Conservation (phyloP, 1,284 basidiomycete species). For the Sporisorium exsertum region DNA sequence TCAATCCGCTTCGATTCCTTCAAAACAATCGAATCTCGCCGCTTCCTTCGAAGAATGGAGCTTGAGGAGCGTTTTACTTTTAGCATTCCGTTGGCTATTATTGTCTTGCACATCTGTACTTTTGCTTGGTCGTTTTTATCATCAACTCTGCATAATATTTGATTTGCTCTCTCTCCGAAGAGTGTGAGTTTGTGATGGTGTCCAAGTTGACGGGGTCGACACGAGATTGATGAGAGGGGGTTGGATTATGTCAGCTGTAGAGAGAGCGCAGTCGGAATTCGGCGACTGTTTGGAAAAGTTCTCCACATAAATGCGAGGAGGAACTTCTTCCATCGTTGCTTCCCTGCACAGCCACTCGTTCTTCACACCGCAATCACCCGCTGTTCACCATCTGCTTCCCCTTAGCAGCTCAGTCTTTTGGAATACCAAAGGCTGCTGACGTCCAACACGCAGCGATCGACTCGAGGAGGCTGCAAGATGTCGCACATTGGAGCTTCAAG, state of each 20-base stretch:
- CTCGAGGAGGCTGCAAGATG: conserved; percentile 8
- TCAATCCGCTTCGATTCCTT: conserved; percentile 39
- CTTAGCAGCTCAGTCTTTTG: too few relatives aligned
- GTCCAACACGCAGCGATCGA: background rate
- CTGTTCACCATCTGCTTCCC: too few relatives aligned
- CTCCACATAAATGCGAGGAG: conserved; percentile 17
- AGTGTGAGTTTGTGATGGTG: background rate
- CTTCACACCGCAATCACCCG: too few relatives aligned
- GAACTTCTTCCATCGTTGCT: background rate
- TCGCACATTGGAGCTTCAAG: background rate
- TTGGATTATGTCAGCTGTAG: conserved; percentile 24
- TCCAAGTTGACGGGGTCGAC: background rate
- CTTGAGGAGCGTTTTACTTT: conserved; percentile 4
- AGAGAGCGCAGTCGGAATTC: conserved; percentile 6
- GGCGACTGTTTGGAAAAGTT: conserved; percentile 1
- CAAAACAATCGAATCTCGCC: conserved; percentile 47
- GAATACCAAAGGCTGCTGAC: too few relatives aligned
- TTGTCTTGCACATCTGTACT: conserved; percentile 21
- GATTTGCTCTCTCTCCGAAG: background rate
- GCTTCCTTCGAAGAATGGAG: conserved; percentile 31
- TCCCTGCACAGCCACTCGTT: background rate
- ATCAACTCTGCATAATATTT: conserved; percentile 1
- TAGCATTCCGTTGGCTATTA: background rate
- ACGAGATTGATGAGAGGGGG: background rate
- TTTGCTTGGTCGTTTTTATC: conserved; percentile 17